Conservation (phyloP, 2,329 filamentous ascomycete genomes). For the Alternaria gaisen region DNA sequence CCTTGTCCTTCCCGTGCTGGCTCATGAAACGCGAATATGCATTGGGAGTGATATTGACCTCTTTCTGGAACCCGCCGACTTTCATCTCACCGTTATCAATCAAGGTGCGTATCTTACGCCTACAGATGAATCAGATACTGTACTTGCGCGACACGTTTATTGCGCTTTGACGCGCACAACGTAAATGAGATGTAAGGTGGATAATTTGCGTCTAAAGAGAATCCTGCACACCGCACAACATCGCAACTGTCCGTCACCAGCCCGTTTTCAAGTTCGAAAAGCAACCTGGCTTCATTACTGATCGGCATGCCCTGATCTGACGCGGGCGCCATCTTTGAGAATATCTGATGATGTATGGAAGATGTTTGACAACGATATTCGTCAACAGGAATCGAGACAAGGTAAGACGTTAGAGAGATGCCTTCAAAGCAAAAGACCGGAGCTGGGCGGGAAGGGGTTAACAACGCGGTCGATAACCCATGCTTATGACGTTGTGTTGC, state of each 20-base stretch:
- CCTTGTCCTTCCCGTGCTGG: constrained; percentile 54
- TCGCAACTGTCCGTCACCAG: constrained; percentile 32
- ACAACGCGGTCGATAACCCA: background rate
- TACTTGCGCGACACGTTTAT: background rate
- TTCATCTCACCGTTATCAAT: constrained; percentile 57
- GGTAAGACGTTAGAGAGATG: background rate
- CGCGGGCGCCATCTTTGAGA: background rate
- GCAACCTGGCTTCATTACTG: constrained; percentile 14
- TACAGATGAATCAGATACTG: constrained; percentile 6
- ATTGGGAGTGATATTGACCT: constrained; percentile 48
- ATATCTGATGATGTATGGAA: background rate
- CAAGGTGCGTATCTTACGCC: constrained; percentile 53
- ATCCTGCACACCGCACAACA: constrained; percentile 23
- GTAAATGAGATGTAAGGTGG: background rate
- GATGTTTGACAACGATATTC: background rate
- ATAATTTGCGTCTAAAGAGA: background rate
- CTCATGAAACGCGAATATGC: constrained; percentile 60
- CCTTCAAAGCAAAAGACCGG: background rate
- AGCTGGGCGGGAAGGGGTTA: background rate
- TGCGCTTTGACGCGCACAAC: background rate
- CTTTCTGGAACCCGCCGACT: constrained; percentile 54
- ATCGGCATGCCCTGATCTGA: background rate
- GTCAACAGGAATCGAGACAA: too few species aligned
- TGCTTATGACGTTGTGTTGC: constrained; percentile 5
- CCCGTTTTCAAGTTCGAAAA: constrained; percentile 21